Conservation (phyloP, 768 basidiomycete genomes). For the Amylocystis lapponica region DNA sequence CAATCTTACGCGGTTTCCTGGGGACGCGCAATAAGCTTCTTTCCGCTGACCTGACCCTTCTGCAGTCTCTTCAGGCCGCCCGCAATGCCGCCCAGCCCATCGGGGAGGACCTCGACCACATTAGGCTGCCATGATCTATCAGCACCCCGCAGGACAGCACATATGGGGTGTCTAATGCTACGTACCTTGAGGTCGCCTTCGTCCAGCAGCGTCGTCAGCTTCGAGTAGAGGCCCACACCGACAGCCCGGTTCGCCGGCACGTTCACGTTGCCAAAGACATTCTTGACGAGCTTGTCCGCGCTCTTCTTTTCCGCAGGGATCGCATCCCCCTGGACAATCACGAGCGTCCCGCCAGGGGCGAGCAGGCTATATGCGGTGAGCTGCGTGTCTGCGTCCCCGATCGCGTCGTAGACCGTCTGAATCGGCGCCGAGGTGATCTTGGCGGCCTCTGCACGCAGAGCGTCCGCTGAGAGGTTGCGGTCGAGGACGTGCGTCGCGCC, state of each 20-base stretch:
- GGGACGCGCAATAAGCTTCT: slow-evolving; percentile 37
- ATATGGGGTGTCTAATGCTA: background rate
- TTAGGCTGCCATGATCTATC: slow-evolving; percentile 28
- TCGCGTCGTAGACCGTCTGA: slow-evolving; percentile 13
- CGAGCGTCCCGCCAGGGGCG: slow-evolving; percentile 11
- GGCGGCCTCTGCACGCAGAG: background rate
- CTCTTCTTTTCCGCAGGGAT: background rate
- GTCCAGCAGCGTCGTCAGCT: slow-evolving; percentile 11
- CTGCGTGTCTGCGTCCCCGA: slow-evolving; percentile 8
- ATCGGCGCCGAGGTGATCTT: slow-evolving; percentile 8
- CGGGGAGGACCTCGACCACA: slow-evolving; percentile 33
- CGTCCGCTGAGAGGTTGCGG: slow-evolving; percentile 7
- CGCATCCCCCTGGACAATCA: background rate
- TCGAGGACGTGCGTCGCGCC: slow-evolving; percentile 24
- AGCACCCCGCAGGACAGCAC: background rate
- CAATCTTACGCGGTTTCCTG: slow-evolving; percentile 30
- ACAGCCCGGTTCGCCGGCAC: slow-evolving; percentile 3
- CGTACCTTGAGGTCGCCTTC: slow-evolving; percentile 13
- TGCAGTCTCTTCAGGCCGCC: slow-evolving; percentile 32
- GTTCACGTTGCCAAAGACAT: slow-evolving; percentile 10
- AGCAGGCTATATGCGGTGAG: slow-evolving; percentile 9
- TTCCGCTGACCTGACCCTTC: slow-evolving; percentile 33
- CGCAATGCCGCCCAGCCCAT: slow-evolving; percentile 34
- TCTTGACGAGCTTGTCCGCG: slow-evolving; percentile 7
- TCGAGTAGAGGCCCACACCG: slow-evolving; percentile 10